Evolutionary conservation across 768 basidiomycete genomes (phyloP), one percentile per base, ranked within the genome.

Genomic region (Mycena metata): DNA sequence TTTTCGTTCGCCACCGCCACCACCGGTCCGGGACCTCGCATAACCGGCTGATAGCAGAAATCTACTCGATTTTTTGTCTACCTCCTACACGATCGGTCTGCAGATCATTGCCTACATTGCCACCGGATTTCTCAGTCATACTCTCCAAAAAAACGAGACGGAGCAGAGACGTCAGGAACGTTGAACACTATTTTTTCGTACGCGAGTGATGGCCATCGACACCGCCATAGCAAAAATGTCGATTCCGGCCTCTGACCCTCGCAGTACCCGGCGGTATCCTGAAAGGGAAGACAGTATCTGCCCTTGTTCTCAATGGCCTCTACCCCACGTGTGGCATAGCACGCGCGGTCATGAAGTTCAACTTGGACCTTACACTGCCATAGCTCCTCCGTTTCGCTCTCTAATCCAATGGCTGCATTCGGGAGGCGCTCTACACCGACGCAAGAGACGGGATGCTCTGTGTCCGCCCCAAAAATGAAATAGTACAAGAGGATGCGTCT

Each of bases 401-500:
- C 15, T 43, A 36, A 26, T 19, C 2, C 30, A n/a, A 67, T 61
- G 62, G 51, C 46, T 64, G 46, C 51, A 30, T 62, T 65, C 67
- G 67, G 70, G 35, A 23, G n/a, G 64, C 67, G 33, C 54, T 24
- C 62, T 35, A 41, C n/a, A 35, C 69, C 71, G 71, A 73, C 54
- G 41, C 21, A 55, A 26, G 30, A n/a, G 42, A 65, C 73, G 71
- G 71, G 11, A 47, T 21, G 24, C 39, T 21, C n/a, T 17, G 41
- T 58, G 16, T 23, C 35, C 71, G 69, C 61, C 66, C 57, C 69
- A 35, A 63, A 59, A 61, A 60, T 55, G 59, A 50, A 65, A 61
- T 24, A 43, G 74, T 77, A 76, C 75, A 76, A 76, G 73, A 70
- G 70, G 68, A 66, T 67, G 64, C 42, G 45, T 52, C 24, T 42